Evolutionary conservation across 257 asterid species (phyloP).

Genomic region (Linaria vulgaris): DNA sequence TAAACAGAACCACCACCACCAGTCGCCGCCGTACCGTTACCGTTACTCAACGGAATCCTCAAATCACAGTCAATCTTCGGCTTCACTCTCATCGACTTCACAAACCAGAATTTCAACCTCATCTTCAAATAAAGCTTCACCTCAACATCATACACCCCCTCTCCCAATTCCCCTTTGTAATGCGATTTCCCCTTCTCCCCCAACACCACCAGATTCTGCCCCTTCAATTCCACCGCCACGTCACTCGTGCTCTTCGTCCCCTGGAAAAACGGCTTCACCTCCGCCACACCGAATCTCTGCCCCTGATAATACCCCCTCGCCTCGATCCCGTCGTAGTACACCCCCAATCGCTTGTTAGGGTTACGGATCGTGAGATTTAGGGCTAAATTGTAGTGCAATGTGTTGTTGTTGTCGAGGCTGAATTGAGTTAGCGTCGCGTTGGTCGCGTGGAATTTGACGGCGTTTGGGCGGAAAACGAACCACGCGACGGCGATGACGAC

Average conservation of each 20-base stretch:
- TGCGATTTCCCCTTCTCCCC: slow-evolving; percentile 20
- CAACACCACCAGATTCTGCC: slow-evolving; percentile 26
- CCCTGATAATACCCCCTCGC: slow-evolving; percentile 66
- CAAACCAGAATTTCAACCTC: slow-evolving; percentile 33
- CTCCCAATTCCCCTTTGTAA: slow-evolving; percentile 24
- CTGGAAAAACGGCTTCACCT: slow-evolving; percentile 41
- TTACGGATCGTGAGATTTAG: slow-evolving; percentile 65
- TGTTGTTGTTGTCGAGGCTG: slow-evolving; percentile 44
- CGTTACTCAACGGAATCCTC: slow-evolving; percentile 40
- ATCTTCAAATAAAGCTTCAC: slow-evolving; percentile 37
- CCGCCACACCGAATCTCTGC: slow-evolving; percentile 30
- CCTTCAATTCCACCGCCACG: slow-evolving; percentile 30
- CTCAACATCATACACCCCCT: slow-evolving; percentile 32
- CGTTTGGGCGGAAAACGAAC: slow-evolving; percentile 78
- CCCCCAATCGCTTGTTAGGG: slow-evolving; percentile 79
- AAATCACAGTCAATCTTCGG: slow-evolving; percentile 50
- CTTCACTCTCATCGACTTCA: slow-evolving; percentile 35
- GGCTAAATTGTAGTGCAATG: slow-evolving; percentile 59
- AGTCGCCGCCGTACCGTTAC: slow-evolving; percentile 29
- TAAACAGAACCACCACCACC: slow-evolving; percentile 12
- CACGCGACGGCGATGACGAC: slow-evolving; percentile 36
- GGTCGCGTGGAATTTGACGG: slow-evolving; percentile 55
- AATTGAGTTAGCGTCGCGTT: slow-evolving; percentile 64
- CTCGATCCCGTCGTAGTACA: slow-evolving; percentile 79
- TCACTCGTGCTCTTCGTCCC: slow-evolving; percentile 36